Evolutionary conservation across 1,139 yeast genomes (phyloP), one percentile per base, ranked within the genome.

Genomic region (Candida sp.): DNA sequence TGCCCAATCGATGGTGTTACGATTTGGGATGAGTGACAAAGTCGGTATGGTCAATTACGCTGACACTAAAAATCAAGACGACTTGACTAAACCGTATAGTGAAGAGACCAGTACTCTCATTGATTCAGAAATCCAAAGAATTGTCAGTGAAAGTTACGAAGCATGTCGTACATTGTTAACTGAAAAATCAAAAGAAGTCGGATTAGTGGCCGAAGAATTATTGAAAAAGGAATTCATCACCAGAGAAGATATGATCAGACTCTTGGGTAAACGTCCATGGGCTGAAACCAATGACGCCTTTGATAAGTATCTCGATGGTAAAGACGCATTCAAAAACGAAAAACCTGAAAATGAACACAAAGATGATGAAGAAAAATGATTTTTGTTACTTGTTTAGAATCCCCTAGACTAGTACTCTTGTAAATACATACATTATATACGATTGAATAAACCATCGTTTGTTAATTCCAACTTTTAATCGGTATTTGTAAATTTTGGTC

Each of bases 1-100:
- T 80, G 99, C 99, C 5, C 86, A 84, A 47, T 81, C 88, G 22
- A 93, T 93, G 98, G 97, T 93, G 30, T 80, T 91, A 36, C 79
- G 85, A 53, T 80, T 87, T 54, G 99, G 99, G 30, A 90, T 93
- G 97, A 87, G 96, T 9, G 69, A 77, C 35, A 80, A 82, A 58
- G 78, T 95, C 40, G 99, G 99, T 7, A 81, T 87, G 62, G 80
- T 91, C 32, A 81, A 88, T 48, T 89, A 83, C 59, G 73, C 72
- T 25, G 77, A 70, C 48, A 63, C 75, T 3, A 67, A 63, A 45
- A 85, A 84, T 44, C 77, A 77, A 49, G 86, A 81, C 45, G 77
- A 79, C 54, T 76, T 86, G 52, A 86, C 89, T 53, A 93, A 93
- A 64, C 97, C 97, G 6, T 93, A 84, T 64, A 87, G 96, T 65